These are phyloP conservation scores for Neckera pumila DNA, from an alignment of 225 moss, liverwort and hornwort genomes.

Conservation along the genomic window DNA sequence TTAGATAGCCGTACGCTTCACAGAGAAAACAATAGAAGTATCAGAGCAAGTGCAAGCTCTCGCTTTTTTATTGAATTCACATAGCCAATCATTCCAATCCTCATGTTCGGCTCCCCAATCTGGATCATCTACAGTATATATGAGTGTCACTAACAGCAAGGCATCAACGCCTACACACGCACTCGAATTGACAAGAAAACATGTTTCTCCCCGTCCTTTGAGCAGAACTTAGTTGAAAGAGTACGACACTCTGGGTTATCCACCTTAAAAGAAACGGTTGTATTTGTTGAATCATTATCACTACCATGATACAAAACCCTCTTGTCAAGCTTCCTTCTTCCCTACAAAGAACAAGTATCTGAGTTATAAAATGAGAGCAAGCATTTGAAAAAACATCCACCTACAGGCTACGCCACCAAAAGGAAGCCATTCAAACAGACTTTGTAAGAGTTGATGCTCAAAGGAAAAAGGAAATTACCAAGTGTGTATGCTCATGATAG, in stretches of 20 bases:
- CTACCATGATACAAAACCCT: background rate
- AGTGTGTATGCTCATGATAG: background rate
- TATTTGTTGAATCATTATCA: background rate
- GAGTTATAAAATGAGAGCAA: background rate
- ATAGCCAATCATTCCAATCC: background rate
- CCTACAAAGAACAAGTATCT: background rate
- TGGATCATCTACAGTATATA: background rate
- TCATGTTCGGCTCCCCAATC: background rate
- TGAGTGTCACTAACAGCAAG: background rate
- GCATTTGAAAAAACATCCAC: background rate
- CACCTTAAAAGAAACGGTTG: background rate
- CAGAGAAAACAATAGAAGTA: background rate
- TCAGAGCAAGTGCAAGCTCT: background rate
- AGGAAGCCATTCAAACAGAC: background rate
- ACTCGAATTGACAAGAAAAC: background rate
- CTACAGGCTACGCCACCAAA: background rate
- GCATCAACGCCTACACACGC: background rate
- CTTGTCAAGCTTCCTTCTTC: background rate
- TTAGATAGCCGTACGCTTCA: background rate
- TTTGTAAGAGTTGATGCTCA: background rate
- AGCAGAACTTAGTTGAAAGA: background rate
- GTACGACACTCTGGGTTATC: background rate
- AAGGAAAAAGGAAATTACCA: constrained; percentile 1
- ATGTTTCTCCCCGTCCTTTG: background rate
- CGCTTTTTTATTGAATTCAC: background rate